Percentiles rank a stretch among this genome's conserved stretches.
Conservation (phyloP, 805 yeast species). For the Schwanniomyces occidentalis region DNA sequence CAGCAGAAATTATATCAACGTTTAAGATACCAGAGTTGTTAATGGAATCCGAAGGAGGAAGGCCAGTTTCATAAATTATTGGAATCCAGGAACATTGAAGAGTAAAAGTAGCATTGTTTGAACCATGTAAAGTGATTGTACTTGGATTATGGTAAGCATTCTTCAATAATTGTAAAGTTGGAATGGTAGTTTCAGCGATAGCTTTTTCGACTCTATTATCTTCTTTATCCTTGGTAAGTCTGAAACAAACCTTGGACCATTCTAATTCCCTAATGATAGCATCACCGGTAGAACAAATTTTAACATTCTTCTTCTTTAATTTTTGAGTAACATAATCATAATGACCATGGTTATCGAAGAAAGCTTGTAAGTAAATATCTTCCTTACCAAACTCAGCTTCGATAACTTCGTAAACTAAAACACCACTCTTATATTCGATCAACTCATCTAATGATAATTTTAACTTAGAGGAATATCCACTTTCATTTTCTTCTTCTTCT, state of each 20-base stretch:
- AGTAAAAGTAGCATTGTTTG: constrained; percentile 52
- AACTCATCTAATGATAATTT: constrained; percentile 61
- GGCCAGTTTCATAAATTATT: constrained; percentile 46
- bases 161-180: constrained; percentile 65
- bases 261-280: constrained; percentile 75
- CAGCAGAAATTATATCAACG: constrained; percentile 63
- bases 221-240: constrained; percentile 56
- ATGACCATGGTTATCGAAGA: constrained; percentile 73
- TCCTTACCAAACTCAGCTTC: constrained; percentile 56
- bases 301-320: constrained; percentile 42
- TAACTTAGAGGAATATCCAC: constrained; percentile 32
- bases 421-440: constrained; percentile 66
- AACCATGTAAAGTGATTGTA: constrained; percentile 54
- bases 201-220: constrained; percentile 57
- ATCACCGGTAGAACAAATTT: constrained; percentile 60
- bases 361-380: constrained; percentile 70
- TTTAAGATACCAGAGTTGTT: constrained; percentile 72
- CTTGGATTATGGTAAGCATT: constrained; percentile 65
- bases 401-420: constrained; percentile 64
- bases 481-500: constrained; percentile 36
- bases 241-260: constrained; percentile 64
- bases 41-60: constrained; percentile 75
- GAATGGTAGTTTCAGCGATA: constrained; percentile 61
- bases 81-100: constrained; percentile 81
- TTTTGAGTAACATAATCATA: constrained; percentile 59